phyloP scores from a whole-genome alignment of 352 stramenopile species.

The Aphanomyces stellatus region DNA sequence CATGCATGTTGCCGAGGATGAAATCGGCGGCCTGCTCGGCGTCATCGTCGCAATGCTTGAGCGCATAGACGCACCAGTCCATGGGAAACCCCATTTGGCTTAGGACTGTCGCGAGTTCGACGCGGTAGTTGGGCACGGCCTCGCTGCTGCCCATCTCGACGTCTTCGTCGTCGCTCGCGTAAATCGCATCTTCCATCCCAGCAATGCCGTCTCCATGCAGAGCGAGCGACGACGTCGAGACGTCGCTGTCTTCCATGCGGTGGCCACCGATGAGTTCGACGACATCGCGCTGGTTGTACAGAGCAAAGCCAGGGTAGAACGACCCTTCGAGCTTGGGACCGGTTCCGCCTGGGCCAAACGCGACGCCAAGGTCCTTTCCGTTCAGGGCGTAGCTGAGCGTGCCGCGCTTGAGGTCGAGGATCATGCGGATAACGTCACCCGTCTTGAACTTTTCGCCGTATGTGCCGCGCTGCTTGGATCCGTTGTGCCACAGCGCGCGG shows the following conservation, averaged over 20 bases:
- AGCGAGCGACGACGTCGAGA: conserved; percentile 16
- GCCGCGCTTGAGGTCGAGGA: conserved; percentile 68
- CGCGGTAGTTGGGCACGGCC: conserved; percentile 71
- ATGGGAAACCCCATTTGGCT: conserved; percentile 84
- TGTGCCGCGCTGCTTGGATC: conserved; percentile 82
- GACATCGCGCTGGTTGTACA: conserved; percentile 84
- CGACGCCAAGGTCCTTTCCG: conserved; percentile 81
- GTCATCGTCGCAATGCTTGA: conserved; percentile 78
- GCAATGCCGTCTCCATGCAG: conserved; percentile 25
- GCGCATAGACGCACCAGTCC: conserved; percentile 80
- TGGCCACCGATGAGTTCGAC: conserved; percentile 80
- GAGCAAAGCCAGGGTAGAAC: conserved; percentile 77
- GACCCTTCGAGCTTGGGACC: conserved; percentile 79
- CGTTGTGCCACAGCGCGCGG: conserved; percentile 84
- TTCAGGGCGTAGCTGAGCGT: conserved; percentile 85
- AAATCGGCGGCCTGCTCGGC: conserved; percentile 72
- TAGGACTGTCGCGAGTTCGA: conserved; percentile 67
- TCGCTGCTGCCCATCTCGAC: conserved; percentile 29
- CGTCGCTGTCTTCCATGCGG: conserved; percentile 59
- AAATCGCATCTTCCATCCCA: conserved; percentile 47
- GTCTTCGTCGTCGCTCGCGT: conserved; percentile 81
- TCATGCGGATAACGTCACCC: conserved; percentile 72
- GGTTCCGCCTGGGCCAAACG: conserved; percentile 78
- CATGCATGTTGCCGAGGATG: conserved; percentile 78
- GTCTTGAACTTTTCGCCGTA: conserved; percentile 90